Evolutionary conservation across 768 basidiomycete species (phyloP).

Genomic region (Cystobasidium onofrii): DNA sequence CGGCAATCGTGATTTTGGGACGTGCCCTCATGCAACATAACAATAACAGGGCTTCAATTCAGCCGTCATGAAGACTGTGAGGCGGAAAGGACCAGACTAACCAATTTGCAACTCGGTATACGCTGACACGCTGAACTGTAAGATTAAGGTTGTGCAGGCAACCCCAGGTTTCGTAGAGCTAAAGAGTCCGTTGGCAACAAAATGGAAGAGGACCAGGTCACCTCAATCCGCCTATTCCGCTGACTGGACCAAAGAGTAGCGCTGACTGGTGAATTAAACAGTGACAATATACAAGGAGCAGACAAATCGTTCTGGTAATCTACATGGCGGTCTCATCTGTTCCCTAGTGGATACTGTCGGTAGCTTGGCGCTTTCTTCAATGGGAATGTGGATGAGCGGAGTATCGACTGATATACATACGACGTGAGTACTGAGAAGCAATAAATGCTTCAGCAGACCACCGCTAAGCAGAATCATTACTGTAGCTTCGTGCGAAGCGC

Average conservation of each 20-base stretch:
- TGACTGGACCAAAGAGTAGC: not conserved
- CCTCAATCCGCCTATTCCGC: not conserved
- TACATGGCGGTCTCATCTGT: constrained; percentile 40
- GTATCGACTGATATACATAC: constrained; percentile 30
- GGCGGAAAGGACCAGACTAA: too few relatives aligned
- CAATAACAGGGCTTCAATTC: constrained; percentile 24
- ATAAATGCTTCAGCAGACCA: not conserved
- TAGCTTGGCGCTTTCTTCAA: constrained; percentile 33
- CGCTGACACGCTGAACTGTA: not conserved
- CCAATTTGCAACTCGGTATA: too few relatives aligned
- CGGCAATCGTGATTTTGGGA: too few relatives aligned
- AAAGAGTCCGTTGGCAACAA: not conserved
- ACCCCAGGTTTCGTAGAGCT: constrained; percentile 23
- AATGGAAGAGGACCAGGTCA: not conserved
- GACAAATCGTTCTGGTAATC: constrained; percentile 8
- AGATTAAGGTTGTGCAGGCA: constrained; percentile 6
- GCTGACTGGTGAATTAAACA: not conserved
- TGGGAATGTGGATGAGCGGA: constrained; percentile 32
- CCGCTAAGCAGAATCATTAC: not conserved
- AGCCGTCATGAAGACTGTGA: constrained; percentile 7
- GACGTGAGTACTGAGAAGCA: not conserved
- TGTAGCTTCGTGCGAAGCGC: constrained; percentile 39
- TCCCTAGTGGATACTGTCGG: constrained; percentile 40
- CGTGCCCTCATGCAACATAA: too few relatives aligned
- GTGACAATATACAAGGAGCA: constrained; percentile 20